A percentile compares a stretch with the other conserved stretches of the same genome.
These are phyloP conservation scores for Withania somnifera DNA, from an alignment of 305 asterid genomes.

Conservation along the genomic window DNA sequence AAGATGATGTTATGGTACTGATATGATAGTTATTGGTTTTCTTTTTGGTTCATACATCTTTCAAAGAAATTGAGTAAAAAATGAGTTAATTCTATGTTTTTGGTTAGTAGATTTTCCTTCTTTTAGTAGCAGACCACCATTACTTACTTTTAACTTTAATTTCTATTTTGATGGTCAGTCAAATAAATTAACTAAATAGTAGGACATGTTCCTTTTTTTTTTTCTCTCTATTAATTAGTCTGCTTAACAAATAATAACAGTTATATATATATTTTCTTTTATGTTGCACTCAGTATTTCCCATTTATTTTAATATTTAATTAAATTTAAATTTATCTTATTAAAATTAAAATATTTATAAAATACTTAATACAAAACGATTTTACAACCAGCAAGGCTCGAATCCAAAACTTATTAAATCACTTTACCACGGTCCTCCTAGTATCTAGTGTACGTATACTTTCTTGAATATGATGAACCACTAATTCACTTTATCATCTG, in stretches of 20 bases:
- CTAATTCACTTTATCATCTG: background rate
- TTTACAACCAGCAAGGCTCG: background rate
- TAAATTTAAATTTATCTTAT: too few relatives aligned
- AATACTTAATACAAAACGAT: background rate
- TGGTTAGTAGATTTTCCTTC: background rate
- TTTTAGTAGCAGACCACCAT: slow-evolving; percentile 4
- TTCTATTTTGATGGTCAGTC: background rate
- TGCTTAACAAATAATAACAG: background rate
- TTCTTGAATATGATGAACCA: background rate
- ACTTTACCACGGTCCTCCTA: too few relatives aligned
- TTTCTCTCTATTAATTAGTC: background rate
- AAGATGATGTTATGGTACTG: slow-evolving; percentile 14
- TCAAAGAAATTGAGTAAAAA: slow-evolving; percentile 48
- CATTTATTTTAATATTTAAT: too few relatives aligned
- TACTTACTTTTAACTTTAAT: background rate
- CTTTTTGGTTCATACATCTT: background rate
- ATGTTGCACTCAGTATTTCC: accelerated
- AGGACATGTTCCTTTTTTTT: background rate
- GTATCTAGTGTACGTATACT: background rate
- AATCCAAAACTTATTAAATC: background rate
- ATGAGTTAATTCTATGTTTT: slow-evolving; percentile 54
- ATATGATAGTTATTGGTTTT: slow-evolving; percentile 13
- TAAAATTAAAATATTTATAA: too few relatives aligned
- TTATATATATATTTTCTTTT: background rate
- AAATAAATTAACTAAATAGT: background rate